Evolutionary conservation across 495 filamentous ascomycete genomes (phyloP).

Genomic region (Penicillium tannophilum): DNA sequence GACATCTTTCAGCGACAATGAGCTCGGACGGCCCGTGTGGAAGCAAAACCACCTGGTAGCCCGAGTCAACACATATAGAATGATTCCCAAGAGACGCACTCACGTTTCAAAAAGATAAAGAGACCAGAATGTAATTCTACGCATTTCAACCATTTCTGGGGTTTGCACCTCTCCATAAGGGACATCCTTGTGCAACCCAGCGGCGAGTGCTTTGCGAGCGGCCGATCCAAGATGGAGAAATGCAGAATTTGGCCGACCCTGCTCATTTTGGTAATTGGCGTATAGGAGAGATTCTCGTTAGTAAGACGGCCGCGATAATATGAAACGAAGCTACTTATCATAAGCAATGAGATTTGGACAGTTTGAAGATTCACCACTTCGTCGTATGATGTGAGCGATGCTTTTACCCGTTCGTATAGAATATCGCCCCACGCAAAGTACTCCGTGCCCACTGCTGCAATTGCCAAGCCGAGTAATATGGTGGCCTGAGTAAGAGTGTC

Average conservation of each 20-base stretch:
- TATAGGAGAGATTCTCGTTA: conserved; percentile 19
- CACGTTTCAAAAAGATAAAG: conserved; percentile 48
- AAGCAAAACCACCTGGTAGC: conserved; percentile 45
- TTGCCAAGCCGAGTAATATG: conserved; percentile 37
- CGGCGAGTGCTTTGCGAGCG: conserved; percentile 42
- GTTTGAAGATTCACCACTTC: conserved; percentile 48
- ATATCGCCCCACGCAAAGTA: conserved; percentile 43
- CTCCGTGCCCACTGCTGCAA: conserved; percentile 36
- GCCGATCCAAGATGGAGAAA: conserved; percentile 45
- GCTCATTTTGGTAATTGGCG: conserved; percentile 47
- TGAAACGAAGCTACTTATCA: conserved; percentile 39
- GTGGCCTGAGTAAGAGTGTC: conserved; percentile 32
- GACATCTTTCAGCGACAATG: conserved; percentile 37
- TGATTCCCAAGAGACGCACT: background rate
- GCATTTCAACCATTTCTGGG: conserved; percentile 34
- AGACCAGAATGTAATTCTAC: conserved; percentile 45
- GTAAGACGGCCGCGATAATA: background rate
- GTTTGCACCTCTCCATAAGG: conserved; percentile 29
- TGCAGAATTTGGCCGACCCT: conserved; percentile 45
- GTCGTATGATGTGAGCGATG: conserved; percentile 34
- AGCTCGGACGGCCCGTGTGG: conserved; percentile 42
- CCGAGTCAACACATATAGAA: background rate
- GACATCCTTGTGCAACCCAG: conserved; percentile 47
- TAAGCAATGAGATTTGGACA: conserved; percentile 44
- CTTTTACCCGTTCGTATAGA: conserved; percentile 43